Percentiles rank a stretch among this genome's conserved stretches.
phyloP scores from a whole-genome alignment of 78 protist genomes.

The Protostelium mycophagum region DNA sequence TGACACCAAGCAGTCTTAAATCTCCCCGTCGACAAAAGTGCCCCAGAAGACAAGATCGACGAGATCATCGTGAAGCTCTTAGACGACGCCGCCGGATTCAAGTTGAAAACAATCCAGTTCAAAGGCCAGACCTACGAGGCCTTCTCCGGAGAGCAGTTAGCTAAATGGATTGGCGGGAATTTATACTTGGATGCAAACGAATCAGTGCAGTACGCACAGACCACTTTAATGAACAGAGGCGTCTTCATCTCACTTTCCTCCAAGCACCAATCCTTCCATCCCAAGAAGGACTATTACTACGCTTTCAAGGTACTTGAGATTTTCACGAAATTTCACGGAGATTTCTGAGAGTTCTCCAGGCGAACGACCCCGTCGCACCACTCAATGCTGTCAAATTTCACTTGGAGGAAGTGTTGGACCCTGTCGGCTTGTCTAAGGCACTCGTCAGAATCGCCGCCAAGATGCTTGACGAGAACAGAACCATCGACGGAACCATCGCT shows the following conservation, averaged over 20 bases:
- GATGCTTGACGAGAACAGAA: background rate
- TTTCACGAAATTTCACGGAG: background rate
- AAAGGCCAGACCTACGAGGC: background rate
- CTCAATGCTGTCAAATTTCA: background rate
- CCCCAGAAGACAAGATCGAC: background rate
- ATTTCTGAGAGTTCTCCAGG: background rate
- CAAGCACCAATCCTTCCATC: background rate
- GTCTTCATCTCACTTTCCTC: background rate
- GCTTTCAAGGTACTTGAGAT: background rate
- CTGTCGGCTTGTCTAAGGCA: background rate
- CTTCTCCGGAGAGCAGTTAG: background rate
- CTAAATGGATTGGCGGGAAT: background rate
- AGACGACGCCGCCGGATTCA: background rate
- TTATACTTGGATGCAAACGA: background rate
- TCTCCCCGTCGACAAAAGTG: background rate
- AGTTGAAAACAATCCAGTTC: background rate
- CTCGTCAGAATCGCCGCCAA: background rate
- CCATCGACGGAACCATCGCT: background rate
- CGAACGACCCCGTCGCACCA: background rate
- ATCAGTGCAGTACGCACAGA: background rate
- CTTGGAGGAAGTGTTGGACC: background rate
- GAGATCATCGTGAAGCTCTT: background rate
- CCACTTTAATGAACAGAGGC: background rate
- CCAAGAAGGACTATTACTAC: background rate
- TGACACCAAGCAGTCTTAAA: background rate